Base-by-base conservation (phyloP, 1,284 basidiomycete genomes). In the Lignosus rhinocerotis region DNA sequence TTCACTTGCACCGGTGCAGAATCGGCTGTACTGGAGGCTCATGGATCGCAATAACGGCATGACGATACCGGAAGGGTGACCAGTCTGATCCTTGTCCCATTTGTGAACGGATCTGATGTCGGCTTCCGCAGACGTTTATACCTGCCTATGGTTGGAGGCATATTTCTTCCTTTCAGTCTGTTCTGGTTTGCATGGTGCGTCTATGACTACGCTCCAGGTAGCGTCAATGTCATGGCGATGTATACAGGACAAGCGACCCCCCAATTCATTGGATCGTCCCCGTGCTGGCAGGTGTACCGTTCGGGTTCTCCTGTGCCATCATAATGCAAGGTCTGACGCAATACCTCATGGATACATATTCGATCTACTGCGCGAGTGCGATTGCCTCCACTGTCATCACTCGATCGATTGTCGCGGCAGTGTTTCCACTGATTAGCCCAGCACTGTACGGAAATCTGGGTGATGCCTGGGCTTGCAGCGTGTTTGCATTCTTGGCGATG, bases 321-420 rank as follows among this genome's bases (percentile, higher is more conserved):
- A 82, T 88, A 60, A 78, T 88, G 70, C 82, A 83, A 56, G 78
- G 80, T 34, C 70, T 83, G 19, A 80, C 80, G 33, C 81, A 83
- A 11, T 90, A 89, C 73, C 75, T 88, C 54, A 86, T 89, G 79
- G 86, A 87, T 63, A 75, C 80, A 2, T 88, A 87, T 69, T 75
- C 77, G 30, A 73, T 85, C 31, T 85, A 85, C 65, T 86, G 85
- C 57, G 87, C 88, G 0, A 84, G 81, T 56, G 87, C 87, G 3
- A 77, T 89, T 34, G 87, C 89, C 0, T 82, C 88, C 34, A 88
- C 87, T 21, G 84, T 90, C 30, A 82, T 93, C 30, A 69, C 87
- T 39, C 82, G 90, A 42, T 86, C 83, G 2, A 71, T 82, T 2
- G 80, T 87, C 53, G 90, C 86, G 3, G 84, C 83, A 1, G 75